Base-by-base conservation (phyloP, 208 protist genomes). In the Spongospora subterranea region DNA sequence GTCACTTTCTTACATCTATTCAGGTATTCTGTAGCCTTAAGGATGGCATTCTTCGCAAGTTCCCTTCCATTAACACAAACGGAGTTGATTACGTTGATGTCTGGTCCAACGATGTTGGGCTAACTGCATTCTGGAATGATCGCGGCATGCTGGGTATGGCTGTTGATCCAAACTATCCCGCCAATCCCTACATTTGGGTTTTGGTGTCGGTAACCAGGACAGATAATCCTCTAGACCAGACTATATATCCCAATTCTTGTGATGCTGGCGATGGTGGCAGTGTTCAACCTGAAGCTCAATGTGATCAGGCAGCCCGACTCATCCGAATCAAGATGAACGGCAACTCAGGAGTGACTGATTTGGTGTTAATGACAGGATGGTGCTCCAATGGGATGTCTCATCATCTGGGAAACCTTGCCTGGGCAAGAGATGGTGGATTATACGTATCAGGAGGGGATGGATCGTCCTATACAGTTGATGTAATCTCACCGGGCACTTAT, bases 1-100 rank as follows among this genome's bases (percentile, higher is more conserved):
- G 13, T 60, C 50, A 29, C 50, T 29, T 60, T 60, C 50, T 6
- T 60, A 60, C 6, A 60, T 60, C 50, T 6, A 29, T 60, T 60
- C 50, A 82, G 71, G n/a, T 82, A 6, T 82, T 82, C 71, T 82
- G 71, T 82, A n/a, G 35, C 71, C 17, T 17, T n/a, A 82, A 82
- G 35, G 35, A 43, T 35, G 71, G 71, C 71, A 40, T 13, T 13
- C 6, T 82, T 82, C 71, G 71, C 40, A 43, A 45, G 71, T 82
- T 82, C 71, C 35, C n/a, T 6, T 82, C 71, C 17, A 43, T 82
- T n/a, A 35, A 6, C 17, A 20, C 71, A 6, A 43, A 35, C 40
- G n/a, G 13, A n/a, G 35, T 40, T n/a, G 40, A 43, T 43, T 6
- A 6, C 17, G 71, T 82, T 35, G 17, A 39, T 13, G 35, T 82